Conservation (phyloP, 257 asterid species). For the Plantago major region DNA sequence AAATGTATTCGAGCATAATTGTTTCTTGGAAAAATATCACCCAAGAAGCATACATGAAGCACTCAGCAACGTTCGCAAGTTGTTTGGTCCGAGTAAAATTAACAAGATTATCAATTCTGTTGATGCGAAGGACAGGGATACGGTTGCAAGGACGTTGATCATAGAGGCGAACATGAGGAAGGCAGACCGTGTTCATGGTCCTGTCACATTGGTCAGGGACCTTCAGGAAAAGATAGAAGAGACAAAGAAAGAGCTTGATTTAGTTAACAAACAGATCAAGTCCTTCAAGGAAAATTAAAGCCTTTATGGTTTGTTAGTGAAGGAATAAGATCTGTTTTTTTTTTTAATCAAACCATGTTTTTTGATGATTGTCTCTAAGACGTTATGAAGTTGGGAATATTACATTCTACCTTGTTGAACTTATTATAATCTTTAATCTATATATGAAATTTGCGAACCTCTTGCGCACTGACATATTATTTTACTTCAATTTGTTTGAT, state of each 20-base stretch:
- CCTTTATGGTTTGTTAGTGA: too few relatives aligned
- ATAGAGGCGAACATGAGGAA: too few relatives aligned
- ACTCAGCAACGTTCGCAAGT: conserved; percentile 1
- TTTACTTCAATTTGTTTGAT: too few relatives aligned
- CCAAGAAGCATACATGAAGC: conserved; percentile 1
- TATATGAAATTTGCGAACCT: too few relatives aligned
- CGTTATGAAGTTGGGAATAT: too few relatives aligned
- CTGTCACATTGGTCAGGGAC: not conserved
- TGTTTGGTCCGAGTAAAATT: conserved; percentile 16
- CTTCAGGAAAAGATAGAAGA: not conserved
- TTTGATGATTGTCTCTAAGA: too few relatives aligned
- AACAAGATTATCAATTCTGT: not conserved
- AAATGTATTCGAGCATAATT: conserved; percentile 10
- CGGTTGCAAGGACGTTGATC: not conserved
- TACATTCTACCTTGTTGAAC: too few relatives aligned
- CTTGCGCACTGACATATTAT: too few relatives aligned
- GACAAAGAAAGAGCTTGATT: not conserved
- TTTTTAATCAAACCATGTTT: too few relatives aligned
- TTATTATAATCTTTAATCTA: too few relatives aligned
- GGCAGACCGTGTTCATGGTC: too few relatives aligned
- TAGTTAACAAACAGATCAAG: not conserved
- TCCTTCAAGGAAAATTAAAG: not conserved
- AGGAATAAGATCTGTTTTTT: too few relatives aligned
- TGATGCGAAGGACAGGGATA: not conserved
- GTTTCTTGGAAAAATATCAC: conserved; percentile 14